Evolutionary conservation across 306 rosid species (phyloP).

Genomic region (Cucumis hystrix): DNA sequence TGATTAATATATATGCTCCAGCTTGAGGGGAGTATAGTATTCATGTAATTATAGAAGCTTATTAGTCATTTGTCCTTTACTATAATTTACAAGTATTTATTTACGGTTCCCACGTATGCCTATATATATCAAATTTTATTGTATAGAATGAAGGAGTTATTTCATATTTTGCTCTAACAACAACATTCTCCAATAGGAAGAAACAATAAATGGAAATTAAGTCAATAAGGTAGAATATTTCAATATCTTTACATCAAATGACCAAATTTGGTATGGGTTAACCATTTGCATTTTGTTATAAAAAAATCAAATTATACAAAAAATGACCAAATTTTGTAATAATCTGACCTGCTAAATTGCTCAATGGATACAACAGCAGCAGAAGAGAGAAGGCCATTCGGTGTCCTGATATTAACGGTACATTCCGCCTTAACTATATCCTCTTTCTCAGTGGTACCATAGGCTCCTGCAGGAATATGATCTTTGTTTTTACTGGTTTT

Average conservation of each 20-base stretch:
- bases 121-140: too few relatives aligned
- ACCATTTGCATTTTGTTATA: too few relatives aligned
- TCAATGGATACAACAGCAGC: constrained; percentile 76
- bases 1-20: too few relatives aligned
- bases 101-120: too few relatives aligned
- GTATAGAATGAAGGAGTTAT: too few relatives aligned
- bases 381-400: constrained; percentile 63
- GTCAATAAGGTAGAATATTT: not conserved
- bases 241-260: not conserved
- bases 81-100: too few relatives aligned
- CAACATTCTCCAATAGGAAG: not conserved
- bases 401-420: constrained; percentile 55
- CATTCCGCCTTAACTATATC: constrained; percentile 60
- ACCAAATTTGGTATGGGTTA: not conserved
- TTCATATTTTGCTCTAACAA: too few relatives aligned
- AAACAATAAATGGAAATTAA: not conserved
- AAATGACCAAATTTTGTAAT: not conserved
- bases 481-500: constrained; percentile 44
- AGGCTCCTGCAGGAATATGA: constrained; percentile 31
- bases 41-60: too few relatives aligned
- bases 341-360: constrained; percentile 93
- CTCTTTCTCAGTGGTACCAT: constrained; percentile 40
- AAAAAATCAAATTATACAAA: too few relatives aligned
- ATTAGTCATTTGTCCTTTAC: too few relatives aligned
- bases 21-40: too few relatives aligned